These are phyloP conservation scores for Hypoxylon lienhwacheense DNA, from an alignment of 495 filamentous ascomycete species.

Conservation along the genomic window DNA sequence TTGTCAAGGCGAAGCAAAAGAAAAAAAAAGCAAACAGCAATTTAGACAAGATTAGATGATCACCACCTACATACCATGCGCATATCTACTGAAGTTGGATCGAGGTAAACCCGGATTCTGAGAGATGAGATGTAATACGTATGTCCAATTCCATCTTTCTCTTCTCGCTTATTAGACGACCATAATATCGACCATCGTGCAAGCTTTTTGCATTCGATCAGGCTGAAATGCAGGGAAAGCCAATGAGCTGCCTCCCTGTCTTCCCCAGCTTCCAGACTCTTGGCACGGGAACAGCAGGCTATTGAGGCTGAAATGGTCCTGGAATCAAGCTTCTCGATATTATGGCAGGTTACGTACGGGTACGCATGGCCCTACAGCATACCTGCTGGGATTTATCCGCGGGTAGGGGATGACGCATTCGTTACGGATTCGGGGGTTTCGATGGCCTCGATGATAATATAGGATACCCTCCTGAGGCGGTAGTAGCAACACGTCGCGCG, in stretches of 20 bases:
- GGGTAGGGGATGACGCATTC: conserved; percentile 4
- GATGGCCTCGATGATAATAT: conserved; percentile 1
- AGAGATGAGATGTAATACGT: neutral
- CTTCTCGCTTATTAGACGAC: conserved; percentile 30
- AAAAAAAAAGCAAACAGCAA: too few relatives aligned
- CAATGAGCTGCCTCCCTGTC: conserved; percentile 17
- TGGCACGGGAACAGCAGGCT: conserved; percentile 28
- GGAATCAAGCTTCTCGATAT: conserved; percentile 22
- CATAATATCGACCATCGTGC: too few relatives aligned
- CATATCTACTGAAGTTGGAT: too few relatives aligned
- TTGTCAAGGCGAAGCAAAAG: too few relatives aligned
- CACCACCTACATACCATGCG: too few relatives aligned
- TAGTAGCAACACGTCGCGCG: too few relatives aligned
- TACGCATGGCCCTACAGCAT: conserved; percentile 7
- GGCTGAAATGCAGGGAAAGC: conserved; percentile 27
- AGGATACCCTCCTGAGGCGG: neutral
- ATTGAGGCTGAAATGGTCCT: conserved; percentile 34
- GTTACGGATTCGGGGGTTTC: conserved; percentile 3
- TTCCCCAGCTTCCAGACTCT: conserved; percentile 34
- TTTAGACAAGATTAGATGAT: too few relatives aligned
- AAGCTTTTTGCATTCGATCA: conserved; percentile 22
- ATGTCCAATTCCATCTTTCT: conserved; percentile 5
- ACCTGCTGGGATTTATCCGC: conserved; percentile 28
- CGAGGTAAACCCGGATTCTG: conserved; percentile 12
- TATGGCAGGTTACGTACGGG: conserved; percentile 4